phyloP scores from a whole-genome alignment of 768 basidiomycete species.

The Favolaschia claudopus region DNA sequence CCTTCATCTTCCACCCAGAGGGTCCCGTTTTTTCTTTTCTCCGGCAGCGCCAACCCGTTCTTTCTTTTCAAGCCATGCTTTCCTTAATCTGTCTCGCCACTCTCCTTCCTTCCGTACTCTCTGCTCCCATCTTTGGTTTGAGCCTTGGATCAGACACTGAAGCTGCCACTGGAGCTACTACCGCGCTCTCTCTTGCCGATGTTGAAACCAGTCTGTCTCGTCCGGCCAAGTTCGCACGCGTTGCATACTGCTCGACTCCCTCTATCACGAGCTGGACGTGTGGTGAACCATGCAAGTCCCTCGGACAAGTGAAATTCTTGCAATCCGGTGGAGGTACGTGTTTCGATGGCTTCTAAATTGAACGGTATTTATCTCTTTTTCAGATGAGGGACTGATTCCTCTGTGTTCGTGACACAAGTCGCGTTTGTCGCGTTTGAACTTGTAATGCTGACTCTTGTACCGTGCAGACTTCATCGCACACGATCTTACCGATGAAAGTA shows the following conservation, averaged over 20 bases:
- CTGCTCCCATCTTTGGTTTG: slow-evolving; percentile 12
- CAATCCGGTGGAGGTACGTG: slow-evolving; percentile 45
- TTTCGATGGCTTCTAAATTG: background rate
- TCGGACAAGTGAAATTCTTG: slow-evolving; percentile 36
- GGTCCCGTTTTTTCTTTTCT: background rate
- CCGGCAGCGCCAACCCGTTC: slow-evolving; percentile 11
- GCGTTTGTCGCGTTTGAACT: background rate
- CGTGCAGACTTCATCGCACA: slow-evolving; percentile 44
- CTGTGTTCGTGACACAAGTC: slow-evolving; percentile 39
- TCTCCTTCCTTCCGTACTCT: slow-evolving; percentile 10
- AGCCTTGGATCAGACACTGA: too few species aligned
- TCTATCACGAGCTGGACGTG: too few species aligned
- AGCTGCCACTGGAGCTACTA: too few species aligned
- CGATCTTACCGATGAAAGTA: slow-evolving; percentile 38
- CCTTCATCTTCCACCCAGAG: slow-evolving; percentile 1
- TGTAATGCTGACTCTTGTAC: background rate
- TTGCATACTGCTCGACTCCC: too few species aligned
- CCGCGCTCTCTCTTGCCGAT: too few species aligned
- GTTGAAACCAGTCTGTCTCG: too few species aligned
- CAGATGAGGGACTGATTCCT: slow-evolving; percentile 39
- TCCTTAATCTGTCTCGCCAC: slow-evolving; percentile 10
- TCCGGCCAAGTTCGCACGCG: too few species aligned
- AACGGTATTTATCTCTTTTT: background rate
- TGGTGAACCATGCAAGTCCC: slow-evolving; percentile 40
- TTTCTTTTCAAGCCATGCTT: slow-evolving; percentile 9